A percentile compares a stretch with the other conserved stretches of the same genome.
phyloP scores from a whole-genome alignment of 139 green algal species.

The Trebouxia sp. region DNA sequence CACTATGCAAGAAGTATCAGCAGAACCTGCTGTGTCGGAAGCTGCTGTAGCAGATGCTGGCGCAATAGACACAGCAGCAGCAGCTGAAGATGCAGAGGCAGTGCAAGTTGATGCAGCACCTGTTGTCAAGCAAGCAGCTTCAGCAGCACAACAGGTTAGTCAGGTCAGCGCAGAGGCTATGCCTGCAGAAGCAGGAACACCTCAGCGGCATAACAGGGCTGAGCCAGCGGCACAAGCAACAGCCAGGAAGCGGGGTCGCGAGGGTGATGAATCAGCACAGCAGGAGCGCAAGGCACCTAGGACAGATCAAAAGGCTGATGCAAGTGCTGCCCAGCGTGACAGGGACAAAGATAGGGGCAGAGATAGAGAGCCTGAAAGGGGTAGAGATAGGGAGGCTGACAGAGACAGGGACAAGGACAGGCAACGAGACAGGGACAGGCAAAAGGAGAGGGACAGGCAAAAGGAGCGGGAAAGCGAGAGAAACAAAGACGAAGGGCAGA shows the following conservation, averaged over 20 bases:
- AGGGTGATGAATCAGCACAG: background rate
- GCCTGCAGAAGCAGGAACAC: background rate
- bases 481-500: background rate
- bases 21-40: background rate
- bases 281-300: constrained; percentile 4
- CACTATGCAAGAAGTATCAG: background rate
- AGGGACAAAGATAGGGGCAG: background rate
- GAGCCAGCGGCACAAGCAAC: background rate
- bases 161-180: background rate
- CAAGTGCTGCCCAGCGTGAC: background rate
- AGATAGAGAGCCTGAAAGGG: background rate
- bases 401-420: background rate
- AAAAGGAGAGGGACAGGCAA: background rate
- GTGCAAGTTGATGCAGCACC: background rate
- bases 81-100: constrained; percentile 8
- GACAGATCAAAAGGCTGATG: background rate
- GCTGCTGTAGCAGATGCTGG: constrained; percentile 4
- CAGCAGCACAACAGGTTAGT: background rate
- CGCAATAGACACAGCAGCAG: background rate
- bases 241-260: background rate
- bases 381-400: background rate
- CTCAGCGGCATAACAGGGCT: background rate
- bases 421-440: background rate
- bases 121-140: background rate
- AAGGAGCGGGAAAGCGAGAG: constrained; percentile 1